Evolutionary conservation across 148 eudicot genomes (phyloP).

Genomic region (Simmondsia chinensis): DNA sequence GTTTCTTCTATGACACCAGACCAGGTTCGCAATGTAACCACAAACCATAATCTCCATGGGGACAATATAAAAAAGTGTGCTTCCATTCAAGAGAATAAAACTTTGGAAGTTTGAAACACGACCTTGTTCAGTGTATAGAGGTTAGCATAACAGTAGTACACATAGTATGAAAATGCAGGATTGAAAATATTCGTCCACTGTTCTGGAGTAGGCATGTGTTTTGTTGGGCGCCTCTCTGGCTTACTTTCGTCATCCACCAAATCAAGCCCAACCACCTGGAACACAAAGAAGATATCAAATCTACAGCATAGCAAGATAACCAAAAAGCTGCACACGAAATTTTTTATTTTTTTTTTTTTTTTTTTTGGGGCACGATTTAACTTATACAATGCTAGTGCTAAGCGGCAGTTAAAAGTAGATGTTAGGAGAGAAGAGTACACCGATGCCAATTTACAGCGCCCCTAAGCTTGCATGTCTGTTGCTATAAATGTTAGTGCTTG

Average conservation of each 20-base stretch:
- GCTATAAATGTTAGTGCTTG: too few species aligned
- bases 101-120: neutral
- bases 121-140: slow-evolving; percentile 98
- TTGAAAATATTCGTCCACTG: slow-evolving; percentile 95
- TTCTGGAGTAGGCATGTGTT: slow-evolving; percentile 97
- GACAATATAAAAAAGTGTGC: too few species aligned
- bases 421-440: too few species aligned
- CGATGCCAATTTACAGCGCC: too few species aligned
- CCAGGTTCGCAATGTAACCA: too few species aligned
- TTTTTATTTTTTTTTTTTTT: too few species aligned
- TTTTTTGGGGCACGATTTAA: too few species aligned
- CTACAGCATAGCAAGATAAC: neutral
- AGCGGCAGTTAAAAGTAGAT: too few species aligned
- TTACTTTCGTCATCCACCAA: slow-evolving; percentile 98
- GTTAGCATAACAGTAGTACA: slow-evolving; percentile 95
- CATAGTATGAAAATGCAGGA: slow-evolving; percentile 91
- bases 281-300: slow-evolving; percentile 5
- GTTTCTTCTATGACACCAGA: too few species aligned
- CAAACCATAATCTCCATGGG: too few species aligned
- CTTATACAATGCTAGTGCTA: too few species aligned
- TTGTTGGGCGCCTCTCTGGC: slow-evolving; percentile 98
- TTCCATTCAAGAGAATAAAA: neutral
- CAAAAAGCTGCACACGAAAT: neutral
- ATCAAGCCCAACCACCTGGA: slow-evolving; percentile 93
- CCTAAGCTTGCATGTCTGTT: too few species aligned